Evolutionary conservation across 805 yeast genomes (phyloP), one percentile per base, ranked within the genome.

Genomic region (Myxozyma neotropica): DNA sequence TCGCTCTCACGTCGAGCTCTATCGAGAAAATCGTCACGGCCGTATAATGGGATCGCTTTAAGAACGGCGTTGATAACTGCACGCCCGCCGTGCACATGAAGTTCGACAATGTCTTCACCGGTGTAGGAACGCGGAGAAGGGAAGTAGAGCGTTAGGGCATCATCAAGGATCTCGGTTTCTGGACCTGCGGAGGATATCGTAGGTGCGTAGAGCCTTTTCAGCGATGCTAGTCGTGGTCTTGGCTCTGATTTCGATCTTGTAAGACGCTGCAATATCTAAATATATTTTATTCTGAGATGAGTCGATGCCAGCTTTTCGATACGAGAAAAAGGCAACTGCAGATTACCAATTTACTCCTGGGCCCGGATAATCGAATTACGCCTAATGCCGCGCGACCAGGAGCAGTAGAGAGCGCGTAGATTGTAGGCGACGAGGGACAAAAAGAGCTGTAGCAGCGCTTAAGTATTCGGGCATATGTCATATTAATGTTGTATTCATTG

Each of bases 21-120:
- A 19, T 33, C 49, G 23, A 29, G 42, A 3, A 33, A 47, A 19
- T 10, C 48, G 38, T 63, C 68, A 3, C 45, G 8, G 58, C 59
- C 63, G 43, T 36, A 55, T 15, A 45, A 53, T 15, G 42, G 76
- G 4, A 94, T 83, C 0, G 95, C 84, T 3, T 75, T 75, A 49
- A 92, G 68, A 0, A 92, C 88, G 0, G 90, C 80, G 49, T 79
- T 77, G 1, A 89, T 81, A 1, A 93, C 89, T 0, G 98, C 97
- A 12, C 81, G 83, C 3, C 98, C 97, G 2, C 99, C 99, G 72
- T 94, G 99, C 1, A 89, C 73, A 69, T 94, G 97, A n/a, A 94
- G 71, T 69, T 94, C 99, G 8, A 92, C 75, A 26, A 87, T 67
- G 67, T 93, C 97, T 71, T 94, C 98, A 1, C 99, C 99, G 0